A percentile compares a stretch with the other conserved stretches of the same genome.
Evolutionary conservation across 1,139 yeast species (phyloP).

Genomic region (Geotrichum macrosporum): DNA sequence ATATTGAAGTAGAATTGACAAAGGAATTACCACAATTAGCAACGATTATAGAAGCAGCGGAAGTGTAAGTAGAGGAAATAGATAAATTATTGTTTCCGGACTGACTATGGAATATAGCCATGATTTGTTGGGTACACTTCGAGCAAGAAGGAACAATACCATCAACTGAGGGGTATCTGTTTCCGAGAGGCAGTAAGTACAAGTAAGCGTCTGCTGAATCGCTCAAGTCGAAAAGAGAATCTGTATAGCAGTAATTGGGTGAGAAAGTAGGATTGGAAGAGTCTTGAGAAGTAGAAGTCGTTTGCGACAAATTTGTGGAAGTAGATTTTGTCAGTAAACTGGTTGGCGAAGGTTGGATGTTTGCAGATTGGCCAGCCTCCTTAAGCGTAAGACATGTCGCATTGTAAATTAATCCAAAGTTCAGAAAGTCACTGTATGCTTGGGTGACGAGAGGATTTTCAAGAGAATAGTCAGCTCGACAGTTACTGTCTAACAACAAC

Average conservation of each 20-base stretch:
- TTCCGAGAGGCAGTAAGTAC: conserved; percentile 35
- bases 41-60: conserved; percentile 30
- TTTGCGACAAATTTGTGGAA: too few species aligned
- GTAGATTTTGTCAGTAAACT: too few species aligned
- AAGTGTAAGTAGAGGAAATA: conserved; percentile 31
- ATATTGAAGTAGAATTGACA: conserved; percentile 15
- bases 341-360: too few species aligned
- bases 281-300: background rate
- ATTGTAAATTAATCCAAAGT: conserved; percentile 31
- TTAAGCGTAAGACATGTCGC: conserved; percentile 31
- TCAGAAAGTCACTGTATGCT: conserved; percentile 33
- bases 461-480: conserved; percentile 28
- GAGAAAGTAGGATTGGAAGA: background rate
- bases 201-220: conserved; percentile 33
- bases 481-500: conserved; percentile 24
- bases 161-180: conserved; percentile 27
- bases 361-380: conserved; percentile 3
- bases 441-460: conserved; percentile 35
- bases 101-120: conserved; percentile 30
- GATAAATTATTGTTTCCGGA: conserved; percentile 29
- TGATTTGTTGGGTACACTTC: conserved; percentile 29
- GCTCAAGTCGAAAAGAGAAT: conserved; percentile 29
- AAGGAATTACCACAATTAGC: conserved; percentile 26
- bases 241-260: conserved; percentile 33
- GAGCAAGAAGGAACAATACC: conserved; percentile 29